Evolutionary conservation across 441 rosid genomes (phyloP).

Genomic region (Aleurites moluccanus): DNA sequence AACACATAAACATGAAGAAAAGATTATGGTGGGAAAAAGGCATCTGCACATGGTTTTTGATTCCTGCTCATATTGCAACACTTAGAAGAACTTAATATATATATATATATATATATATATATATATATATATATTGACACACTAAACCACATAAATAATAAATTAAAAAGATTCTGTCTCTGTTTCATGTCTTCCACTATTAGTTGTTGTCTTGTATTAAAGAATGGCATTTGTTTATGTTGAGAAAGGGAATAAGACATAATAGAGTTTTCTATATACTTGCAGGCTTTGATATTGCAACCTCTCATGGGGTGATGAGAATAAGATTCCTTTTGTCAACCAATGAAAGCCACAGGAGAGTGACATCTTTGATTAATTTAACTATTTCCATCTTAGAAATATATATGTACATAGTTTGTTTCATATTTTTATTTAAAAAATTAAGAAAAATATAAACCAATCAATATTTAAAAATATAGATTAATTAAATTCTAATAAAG

Average conservation of each 20-base stretch:
- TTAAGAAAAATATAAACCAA: too few relatives aligned
- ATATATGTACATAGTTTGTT: too few relatives aligned
- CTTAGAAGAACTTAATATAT: constrained; percentile 19
- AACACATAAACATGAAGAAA: not conserved
- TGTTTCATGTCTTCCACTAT: not conserved
- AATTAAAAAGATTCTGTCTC: constrained; percentile 17
- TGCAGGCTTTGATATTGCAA: constrained; percentile 25
- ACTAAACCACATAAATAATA: not conserved
- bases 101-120: too few relatives aligned
- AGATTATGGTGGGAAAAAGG: constrained; percentile 22
- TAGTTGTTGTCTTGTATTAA: constrained; percentile 13
- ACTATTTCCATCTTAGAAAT: too few relatives aligned
- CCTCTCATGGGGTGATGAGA: constrained; percentile 33
- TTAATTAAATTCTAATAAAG: too few relatives aligned
- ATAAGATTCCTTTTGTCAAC: constrained; percentile 40
- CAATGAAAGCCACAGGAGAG: constrained; percentile 24
- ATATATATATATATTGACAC: too few relatives aligned
- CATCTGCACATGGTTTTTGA: constrained; percentile 31
- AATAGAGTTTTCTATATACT: constrained; percentile 13
- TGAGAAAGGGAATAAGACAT: constrained; percentile 25
- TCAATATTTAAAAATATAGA: too few relatives aligned
- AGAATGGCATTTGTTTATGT: constrained; percentile 29
- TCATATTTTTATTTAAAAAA: too few relatives aligned
- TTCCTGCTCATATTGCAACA: constrained; percentile 13
- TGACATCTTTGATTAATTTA: too few relatives aligned